Base-by-base conservation (phyloP, 441 rosid genomes). In the Metrosideros polymorpha region DNA sequence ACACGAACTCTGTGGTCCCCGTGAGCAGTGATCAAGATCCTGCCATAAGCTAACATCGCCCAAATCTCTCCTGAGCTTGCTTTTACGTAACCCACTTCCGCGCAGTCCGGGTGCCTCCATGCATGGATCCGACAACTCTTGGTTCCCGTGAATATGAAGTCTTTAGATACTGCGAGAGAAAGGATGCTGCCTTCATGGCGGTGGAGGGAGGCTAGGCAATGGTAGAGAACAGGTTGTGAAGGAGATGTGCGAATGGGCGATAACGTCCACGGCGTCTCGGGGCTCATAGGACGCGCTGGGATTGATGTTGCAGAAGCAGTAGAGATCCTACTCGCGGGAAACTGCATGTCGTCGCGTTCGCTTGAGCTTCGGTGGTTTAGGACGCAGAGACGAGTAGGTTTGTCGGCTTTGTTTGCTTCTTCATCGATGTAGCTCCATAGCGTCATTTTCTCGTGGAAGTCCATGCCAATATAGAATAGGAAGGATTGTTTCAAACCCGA, bases 21-120 rank as follows among this genome's bases (percentile, higher is more conserved):
- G 53, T 94, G 93, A 1, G 94, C 42, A 15, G 96, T 91, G 92
- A 93, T 91, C 43, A 94, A 94, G 77, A 86, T 87, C 79, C 91
- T 89, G 30, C 92, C 93, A 27, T 91, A 84, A 13, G 91, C 92
- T 85, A 93, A 63, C 45, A 90, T 86, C 84, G 95, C 91, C 2
- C 91, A 88, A 59, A 91, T 88, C 56, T 91, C 91, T 5, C 95
- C 94, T 2, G 86, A 89, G 12, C 90, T 84, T 1, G 92, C 85
- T 84, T 89, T 92, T 83, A 94, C 51, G 55, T 83, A 87, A 24
- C 96, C 85, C 15, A 55, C 83, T n/a, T 87, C 85, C 17, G 84
- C 13, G 51, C 86, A 87, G 32, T 55, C 85, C 5, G 86, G 84
- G 35, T 77, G 85, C 86, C 55, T 84, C 88, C 86, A 87, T 0